Conservation (phyloP, 108 stramenopile genomes). For the Nitzschia sp. region DNA sequence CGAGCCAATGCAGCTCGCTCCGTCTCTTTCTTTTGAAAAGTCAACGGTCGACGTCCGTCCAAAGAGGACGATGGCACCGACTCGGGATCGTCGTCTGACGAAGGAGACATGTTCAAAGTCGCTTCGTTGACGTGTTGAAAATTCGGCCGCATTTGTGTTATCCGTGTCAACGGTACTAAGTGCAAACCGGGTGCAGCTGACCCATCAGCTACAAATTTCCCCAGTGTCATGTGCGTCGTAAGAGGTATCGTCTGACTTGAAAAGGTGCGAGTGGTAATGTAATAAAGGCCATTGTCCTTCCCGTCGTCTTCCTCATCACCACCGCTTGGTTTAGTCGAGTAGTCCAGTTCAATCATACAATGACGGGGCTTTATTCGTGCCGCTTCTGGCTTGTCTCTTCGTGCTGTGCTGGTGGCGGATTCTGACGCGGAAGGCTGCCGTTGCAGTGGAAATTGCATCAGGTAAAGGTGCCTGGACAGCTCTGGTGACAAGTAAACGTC, state of each 20-base stretch:
- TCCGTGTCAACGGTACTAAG: constrained; percentile 60
- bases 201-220: constrained; percentile 46
- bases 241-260: constrained; percentile 69
- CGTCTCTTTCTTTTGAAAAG: constrained; percentile 86
- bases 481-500: constrained; percentile 82
- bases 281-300: constrained; percentile 27
- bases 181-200: constrained; percentile 35
- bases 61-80: constrained; percentile 6
- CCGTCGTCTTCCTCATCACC: background rate
- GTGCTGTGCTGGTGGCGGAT: background rate
- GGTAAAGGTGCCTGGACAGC: constrained; percentile 53
- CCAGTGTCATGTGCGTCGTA: constrained; percentile 83
- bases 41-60: constrained; percentile 45
- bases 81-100: constrained; percentile 41
- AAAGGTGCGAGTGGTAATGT: constrained; percentile 55
- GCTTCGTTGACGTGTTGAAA: constrained; percentile 67
- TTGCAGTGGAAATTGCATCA: constrained; percentile 84
- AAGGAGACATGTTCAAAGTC: constrained; percentile 46
- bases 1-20: constrained; percentile 76
- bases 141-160: constrained; percentile 73
- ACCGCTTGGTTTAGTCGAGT: constrained; percentile 16
- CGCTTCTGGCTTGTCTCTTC: constrained; percentile 39
- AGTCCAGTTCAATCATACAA: constrained; percentile 71
- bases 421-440: constrained; percentile 6
- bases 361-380: constrained; percentile 71